Evolutionary conservation across 2,329 filamentous ascomycete species (phyloP), one percentile per base, ranked within the genome.

Genomic region (Blastomyces parvus): DNA sequence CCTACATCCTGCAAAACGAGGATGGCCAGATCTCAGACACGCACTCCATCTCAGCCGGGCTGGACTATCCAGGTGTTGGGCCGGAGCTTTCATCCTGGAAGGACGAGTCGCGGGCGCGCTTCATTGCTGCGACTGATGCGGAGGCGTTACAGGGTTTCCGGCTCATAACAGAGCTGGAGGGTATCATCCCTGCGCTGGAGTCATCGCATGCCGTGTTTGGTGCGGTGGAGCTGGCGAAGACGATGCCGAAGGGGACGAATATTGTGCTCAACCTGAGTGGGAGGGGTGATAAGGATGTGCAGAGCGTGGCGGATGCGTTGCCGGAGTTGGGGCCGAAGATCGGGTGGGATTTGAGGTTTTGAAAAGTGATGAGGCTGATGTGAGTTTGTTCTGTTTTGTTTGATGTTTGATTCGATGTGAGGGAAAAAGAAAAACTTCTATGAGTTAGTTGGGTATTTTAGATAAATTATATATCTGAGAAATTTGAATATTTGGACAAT

Each of bases 1-100:
- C 94, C 3, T 99, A 99, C 74, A 87, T 99, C 30, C 84, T 99
- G 22, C 94, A 99, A 79, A 87, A 96, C 78, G 82, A 88, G 74
- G 86, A 97, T 75, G 94, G 94, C 5, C 94, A 99, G 78, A 96
- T 99, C 72, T 83, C 83, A 64, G 91, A 97, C 70, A 99, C 94
- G 2, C 94, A 99, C 80, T 97, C 93, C 38, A 88, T 99, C 64
- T 97, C 93, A 27, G 94, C 94, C 2, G 94, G 94, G 66, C 86
- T 99, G 7, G 94, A 99, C 78, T 99, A 99, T 76, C 94, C 94
- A 0, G 94, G 93, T 74, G 94, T 99, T 36, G 94, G 94, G 0
- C 94, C 94, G 1, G 94, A 99, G 77, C 83, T 99, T 62, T 86
- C 88, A 42, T 85, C 83, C 67, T 99, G 94, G 94, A 99, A 99